Evolutionary conservation across 2,329 filamentous ascomycete genomes (phyloP), one percentile per base, ranked within the genome.

Genomic region (Paracoccidioides lutzii): DNA sequence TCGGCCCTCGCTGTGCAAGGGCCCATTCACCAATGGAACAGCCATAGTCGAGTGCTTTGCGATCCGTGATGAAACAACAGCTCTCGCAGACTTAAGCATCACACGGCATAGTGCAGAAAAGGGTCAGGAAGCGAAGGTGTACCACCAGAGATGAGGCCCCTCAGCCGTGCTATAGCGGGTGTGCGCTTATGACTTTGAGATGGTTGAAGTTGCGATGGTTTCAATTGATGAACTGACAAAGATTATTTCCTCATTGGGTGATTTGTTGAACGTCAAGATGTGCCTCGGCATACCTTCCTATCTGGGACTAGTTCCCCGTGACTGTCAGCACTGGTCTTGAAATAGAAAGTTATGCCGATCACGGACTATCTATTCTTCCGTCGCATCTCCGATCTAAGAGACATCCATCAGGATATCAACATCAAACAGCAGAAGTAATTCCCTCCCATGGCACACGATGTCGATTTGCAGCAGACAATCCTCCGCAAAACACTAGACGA

Each of bases 401-500:
- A 46, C 44, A 46, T 46, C 33, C 45, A n/a, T 33, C 12, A 35
- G 33, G 14, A 35, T 15, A 14, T 7, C 30, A 33, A 48, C 30
- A 48, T 48, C 45, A 6, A 35, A 15, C 1, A 35, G 30, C 12
- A 12, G 1, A 5, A 38, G 37, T 12, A 8, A 38, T 7, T 22
- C 12, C n/a, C 32, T 52, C 38, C 15, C 32, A 73, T 73, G 69
- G 65, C 69, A 61, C 67, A 71, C 60, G 66, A 71, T 67, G 67
- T 66, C 58, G 69, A 72, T 60, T 57, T 73, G 53, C 70, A 66
- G 60, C 71, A 73, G 57, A 64, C 72, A 61, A 69, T 76, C 32
- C 66, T 76, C 46, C 71, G 73, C 51, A 70, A 67, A 38, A 76
- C 74, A 0, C 67, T 77, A 4, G 59, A 66, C n/a, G 73, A 77